Percentiles rank a stretch among this genome's conserved stretches.
Conservation (phyloP, 805 yeast genomes). For the Brettanomyces anomalus region DNA sequence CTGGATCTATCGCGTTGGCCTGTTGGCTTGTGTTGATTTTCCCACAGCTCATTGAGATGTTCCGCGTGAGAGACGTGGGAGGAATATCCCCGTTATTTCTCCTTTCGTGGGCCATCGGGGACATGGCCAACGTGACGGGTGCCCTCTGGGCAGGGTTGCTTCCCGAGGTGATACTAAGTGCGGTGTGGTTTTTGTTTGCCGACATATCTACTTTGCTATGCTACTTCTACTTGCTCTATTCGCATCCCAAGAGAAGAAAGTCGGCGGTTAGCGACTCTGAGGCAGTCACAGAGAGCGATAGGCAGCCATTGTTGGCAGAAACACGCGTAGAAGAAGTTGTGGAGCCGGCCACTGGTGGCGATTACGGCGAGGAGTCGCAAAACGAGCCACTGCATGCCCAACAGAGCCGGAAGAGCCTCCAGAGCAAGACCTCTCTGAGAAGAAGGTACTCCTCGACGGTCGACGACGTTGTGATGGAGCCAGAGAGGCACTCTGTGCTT, state of each 20-base stretch:
- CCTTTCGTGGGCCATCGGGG: constrained; percentile 65
- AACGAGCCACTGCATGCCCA: background rate
- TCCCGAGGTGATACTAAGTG: constrained; percentile 62
- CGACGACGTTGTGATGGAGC: constrained; percentile 41
- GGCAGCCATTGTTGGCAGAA: constrained; percentile 25
- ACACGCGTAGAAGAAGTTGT: background rate
- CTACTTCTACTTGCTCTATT: constrained; percentile 47
- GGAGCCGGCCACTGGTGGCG: constrained; percentile 3
- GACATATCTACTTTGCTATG: constrained; percentile 56
- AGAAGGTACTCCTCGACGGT: constrained; percentile 22
- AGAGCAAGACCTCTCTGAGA: background rate
- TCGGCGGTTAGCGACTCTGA: constrained; percentile 4
- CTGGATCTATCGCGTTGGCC: constrained; percentile 66
- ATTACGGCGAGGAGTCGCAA: background rate
- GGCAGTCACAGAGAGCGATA: constrained; percentile 15
- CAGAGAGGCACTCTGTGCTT: constrained; percentile 37
- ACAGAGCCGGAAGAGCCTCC: background rate
- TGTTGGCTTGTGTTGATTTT: constrained; percentile 72
- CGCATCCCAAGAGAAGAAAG: constrained; percentile 29
- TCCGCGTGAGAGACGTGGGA: constrained; percentile 66
- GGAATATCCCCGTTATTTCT: constrained; percentile 68
- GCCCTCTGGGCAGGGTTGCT: constrained; percentile 61
- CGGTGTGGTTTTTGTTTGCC: constrained; percentile 70
- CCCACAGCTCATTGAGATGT: constrained; percentile 76
- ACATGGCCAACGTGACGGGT: constrained; percentile 57